Evolutionary conservation across 208 protist species (phyloP).

Genomic region (Trypanosoma mega): DNA sequence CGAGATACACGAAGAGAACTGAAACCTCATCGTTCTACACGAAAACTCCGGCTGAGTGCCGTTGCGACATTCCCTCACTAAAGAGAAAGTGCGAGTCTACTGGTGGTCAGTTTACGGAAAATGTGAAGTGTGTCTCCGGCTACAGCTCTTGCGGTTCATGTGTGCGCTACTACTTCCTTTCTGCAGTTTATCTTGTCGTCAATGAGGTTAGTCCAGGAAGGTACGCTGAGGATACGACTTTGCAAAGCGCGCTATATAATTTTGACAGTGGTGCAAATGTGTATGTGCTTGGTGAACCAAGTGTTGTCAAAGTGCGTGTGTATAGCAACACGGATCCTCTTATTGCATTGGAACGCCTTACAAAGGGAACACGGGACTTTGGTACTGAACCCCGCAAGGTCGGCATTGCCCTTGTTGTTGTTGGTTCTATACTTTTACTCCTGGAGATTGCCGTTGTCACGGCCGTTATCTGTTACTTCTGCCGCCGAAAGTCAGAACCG

Average conservation of each 20-base stretch:
- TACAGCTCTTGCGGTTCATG: conserved; percentile 7
- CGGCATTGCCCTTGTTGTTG: background rate
- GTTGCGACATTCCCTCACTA: background rate
- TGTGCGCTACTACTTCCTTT: conserved; percentile 4
- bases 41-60: too few species aligned
- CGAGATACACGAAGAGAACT: background rate
- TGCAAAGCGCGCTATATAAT: conserved; percentile 13
- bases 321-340: conserved; percentile 25
- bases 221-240: conserved; percentile 7
- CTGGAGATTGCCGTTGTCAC: background rate
- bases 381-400: background rate
- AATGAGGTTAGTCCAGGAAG: background rate
- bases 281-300: background rate
- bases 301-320: conserved; percentile 15
- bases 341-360: conserved; percentile 9
- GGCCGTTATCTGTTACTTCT: background rate
- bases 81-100: background rate
- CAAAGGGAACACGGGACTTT: background rate
- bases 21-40: background rate
- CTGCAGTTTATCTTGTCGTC: conserved; percentile 21
- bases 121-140: background rate
- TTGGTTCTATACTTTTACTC: background rate
- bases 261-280: background rate
- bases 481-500: background rate
- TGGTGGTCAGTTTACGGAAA: background rate